Evolutionary conservation across 108 stramenopile species (phyloP), one percentile per base, ranked within the genome.

Genomic region (Cylindrotheca fusiformis): DNA sequence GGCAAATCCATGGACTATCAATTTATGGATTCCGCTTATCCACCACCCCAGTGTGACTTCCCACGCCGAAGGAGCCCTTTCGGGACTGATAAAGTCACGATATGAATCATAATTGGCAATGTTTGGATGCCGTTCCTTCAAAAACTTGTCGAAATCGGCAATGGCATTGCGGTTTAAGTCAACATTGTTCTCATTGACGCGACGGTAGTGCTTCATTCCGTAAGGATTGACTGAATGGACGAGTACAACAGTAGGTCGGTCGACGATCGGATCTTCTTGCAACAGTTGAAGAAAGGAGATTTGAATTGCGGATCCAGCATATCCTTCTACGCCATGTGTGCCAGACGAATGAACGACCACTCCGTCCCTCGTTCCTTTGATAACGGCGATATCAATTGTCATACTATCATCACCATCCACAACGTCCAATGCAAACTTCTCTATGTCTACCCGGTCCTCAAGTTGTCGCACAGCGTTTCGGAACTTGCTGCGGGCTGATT

Each of bases 161-260:
- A 91, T 71, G 0, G 60, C 82, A 69, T 94, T 94, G 31, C 93
- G 80, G 66, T 90, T 91, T 28, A 94, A 65, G 62, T 94, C 93
- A 26, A 91, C 90, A 65, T 91, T 91, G 61, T 88, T 75, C 60
- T 91, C 90, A 70, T 90, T 94, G 41, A 66, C 65, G 1, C 90
- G 74, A n/a, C 90, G 70, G 41, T 78, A 81, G 51, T 86, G 68
- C 28, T 72, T 63, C 87, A 94, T 89, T 1, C 93, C 93, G 52
- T 67, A 75, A 0, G 93, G 93, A 59, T 94, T 94, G 23, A 94
- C 73, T 5, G 89, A 78, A 58, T 94, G 93, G 3, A 94, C 70
- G 6, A 94, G 48, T n/a, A 94, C 65, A 8, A 91, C 50, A n/a
- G 85, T 83, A 3, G 84, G 76, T 25, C 57, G 63, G 52, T 51